A percentile compares a stretch with the other conserved stretches of the same genome.
These are phyloP conservation scores for Ustulina deusta DNA, from an alignment of 2,329 filamentous ascomycete species.

Conservation along the genomic window DNA sequence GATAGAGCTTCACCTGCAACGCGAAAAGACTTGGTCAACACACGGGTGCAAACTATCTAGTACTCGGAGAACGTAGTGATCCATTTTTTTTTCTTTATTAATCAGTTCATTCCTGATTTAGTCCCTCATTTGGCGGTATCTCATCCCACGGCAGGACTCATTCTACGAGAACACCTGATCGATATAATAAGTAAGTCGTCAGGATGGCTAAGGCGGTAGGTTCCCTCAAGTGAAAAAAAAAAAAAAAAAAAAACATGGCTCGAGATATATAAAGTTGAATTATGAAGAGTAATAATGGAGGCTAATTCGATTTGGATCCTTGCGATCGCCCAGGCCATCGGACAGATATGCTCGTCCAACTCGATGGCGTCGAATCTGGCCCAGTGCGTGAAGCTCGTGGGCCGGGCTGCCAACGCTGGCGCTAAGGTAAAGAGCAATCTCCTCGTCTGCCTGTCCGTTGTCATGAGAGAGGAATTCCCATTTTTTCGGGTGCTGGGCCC, in stretches of 20 bases:
- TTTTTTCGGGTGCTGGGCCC: not conserved
- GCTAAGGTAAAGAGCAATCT: conserved; percentile 71
- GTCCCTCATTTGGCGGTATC: not conserved
- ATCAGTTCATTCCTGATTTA: not conserved
- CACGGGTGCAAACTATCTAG: too few relatives aligned
- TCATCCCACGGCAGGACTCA: not conserved
- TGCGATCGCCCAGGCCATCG: conserved; percentile 74
- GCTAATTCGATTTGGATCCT: conserved; percentile 3
- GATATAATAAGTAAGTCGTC: not conserved
- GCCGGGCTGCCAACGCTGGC: conserved; percentile 78
- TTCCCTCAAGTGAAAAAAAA: not conserved
- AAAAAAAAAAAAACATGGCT: too few relatives aligned
- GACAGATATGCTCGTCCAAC: conserved; percentile 88
- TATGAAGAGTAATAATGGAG: not conserved
- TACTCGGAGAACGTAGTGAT: too few relatives aligned
- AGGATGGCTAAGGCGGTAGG: conserved; percentile 48
- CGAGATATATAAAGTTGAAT: not conserved
- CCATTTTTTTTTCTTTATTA: too few relatives aligned
- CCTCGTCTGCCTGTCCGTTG: not conserved
- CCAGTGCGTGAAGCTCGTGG: conserved; percentile 79
- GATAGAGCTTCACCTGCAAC: too few relatives aligned
- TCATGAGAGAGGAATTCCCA: not conserved
- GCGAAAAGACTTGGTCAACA: too few relatives aligned
- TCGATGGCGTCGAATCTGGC: conserved; percentile 82
- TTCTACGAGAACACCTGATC: not conserved